A percentile compares a stretch with the other conserved stretches of the same genome.
Conservation (phyloP, 2,329 filamentous ascomycete genomes). For the Zopfia rhizophila region DNA sequence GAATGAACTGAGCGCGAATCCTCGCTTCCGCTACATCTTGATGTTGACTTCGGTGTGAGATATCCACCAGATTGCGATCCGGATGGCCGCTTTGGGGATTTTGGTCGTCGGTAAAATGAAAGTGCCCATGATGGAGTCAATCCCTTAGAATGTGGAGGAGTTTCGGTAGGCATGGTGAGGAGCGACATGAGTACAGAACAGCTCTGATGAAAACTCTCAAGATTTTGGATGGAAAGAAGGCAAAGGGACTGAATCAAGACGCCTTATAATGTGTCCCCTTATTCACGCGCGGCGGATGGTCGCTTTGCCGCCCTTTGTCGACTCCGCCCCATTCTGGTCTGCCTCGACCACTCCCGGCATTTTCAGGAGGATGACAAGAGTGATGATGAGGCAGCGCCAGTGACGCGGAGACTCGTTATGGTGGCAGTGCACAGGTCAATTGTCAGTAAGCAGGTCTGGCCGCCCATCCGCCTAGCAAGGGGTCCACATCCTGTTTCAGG, state of each 20-base stretch:
- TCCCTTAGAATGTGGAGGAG: slow-evolving; percentile 29
- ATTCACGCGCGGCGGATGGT: slow-evolving; percentile 1
- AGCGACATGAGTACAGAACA: slow-evolving; percentile 42
- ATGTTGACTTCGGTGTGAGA: slow-evolving; percentile 27
- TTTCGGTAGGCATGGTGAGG: slow-evolving; percentile 36
- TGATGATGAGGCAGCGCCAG: slow-evolving; percentile 19
- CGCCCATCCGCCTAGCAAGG: slow-evolving; percentile 12
- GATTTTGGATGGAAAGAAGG: slow-evolving; percentile 1
- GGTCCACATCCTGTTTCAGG: too few relatives aligned
- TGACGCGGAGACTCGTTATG: slow-evolving; percentile 19
- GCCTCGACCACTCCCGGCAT: slow-evolving; percentile 20
- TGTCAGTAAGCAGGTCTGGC: slow-evolving; percentile 12
- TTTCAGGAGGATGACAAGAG: slow-evolving; percentile 9
- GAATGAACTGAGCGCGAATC: slow-evolving; percentile 37
- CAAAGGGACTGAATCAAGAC: background rate
- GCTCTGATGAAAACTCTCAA: too few relatives aligned
- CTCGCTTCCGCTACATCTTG: slow-evolving; percentile 39
- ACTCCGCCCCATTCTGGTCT: slow-evolving; percentile 16
- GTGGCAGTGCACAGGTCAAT: slow-evolving; percentile 20
- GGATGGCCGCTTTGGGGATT: slow-evolving; percentile 27
- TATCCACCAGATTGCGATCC: slow-evolving; percentile 25
- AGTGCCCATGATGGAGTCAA: slow-evolving; percentile 37
- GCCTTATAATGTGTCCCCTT: slow-evolving; percentile 2
- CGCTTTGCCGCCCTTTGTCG: slow-evolving; percentile 7
- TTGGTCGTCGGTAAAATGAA: slow-evolving; percentile 23